phyloP scores from a whole-genome alignment of 768 basidiomycete species.

The Daedaleopsis sinensis region DNA sequence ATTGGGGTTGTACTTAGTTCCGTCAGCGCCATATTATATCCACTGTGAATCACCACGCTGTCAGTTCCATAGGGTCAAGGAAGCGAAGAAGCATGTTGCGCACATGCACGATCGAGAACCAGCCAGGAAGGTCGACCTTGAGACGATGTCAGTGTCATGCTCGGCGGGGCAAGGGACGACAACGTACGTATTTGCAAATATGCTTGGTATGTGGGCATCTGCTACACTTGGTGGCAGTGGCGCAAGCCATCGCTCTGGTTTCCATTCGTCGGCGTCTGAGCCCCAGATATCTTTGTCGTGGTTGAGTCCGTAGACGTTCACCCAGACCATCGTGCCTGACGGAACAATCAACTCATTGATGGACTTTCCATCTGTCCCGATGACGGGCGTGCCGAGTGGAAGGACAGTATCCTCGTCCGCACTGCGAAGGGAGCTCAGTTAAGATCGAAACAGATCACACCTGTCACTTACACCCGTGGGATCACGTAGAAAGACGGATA shows the following conservation, averaged over 20 bases:
- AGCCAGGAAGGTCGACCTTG: slow-evolving; percentile 7
- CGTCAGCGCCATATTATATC: slow-evolving; percentile 8
- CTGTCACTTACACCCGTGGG: slow-evolving; percentile 1
- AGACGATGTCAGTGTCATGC: neutral
- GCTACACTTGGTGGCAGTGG: slow-evolving; percentile 6
- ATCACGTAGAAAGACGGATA: slow-evolving; percentile 6
- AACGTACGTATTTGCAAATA: slow-evolving; percentile 4
- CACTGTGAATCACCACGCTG: neutral
- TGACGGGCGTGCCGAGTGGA: slow-evolving; percentile 7
- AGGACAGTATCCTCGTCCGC: slow-evolving; percentile 5
- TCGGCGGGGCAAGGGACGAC: no score
- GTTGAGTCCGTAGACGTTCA: slow-evolving; percentile 7
- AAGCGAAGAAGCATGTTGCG: neutral
- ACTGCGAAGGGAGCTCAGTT: neutral
- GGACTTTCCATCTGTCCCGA: neutral
- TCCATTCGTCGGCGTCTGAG: slow-evolving; percentile 7
- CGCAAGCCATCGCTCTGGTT: slow-evolving; percentile 16
- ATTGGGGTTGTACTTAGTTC: neutral
- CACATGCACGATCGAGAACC: slow-evolving; percentile 10
- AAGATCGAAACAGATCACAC: neutral
- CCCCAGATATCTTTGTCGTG: slow-evolving; percentile 11
- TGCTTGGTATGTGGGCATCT: slow-evolving; percentile 5
- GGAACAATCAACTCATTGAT: slow-evolving; percentile 9
- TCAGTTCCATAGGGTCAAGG: neutral
- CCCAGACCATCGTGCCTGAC: slow-evolving; percentile 6